Evolutionary conservation across 805 yeast genomes (phyloP).

Genomic region (Nakazawaea wyomingensis): DNA sequence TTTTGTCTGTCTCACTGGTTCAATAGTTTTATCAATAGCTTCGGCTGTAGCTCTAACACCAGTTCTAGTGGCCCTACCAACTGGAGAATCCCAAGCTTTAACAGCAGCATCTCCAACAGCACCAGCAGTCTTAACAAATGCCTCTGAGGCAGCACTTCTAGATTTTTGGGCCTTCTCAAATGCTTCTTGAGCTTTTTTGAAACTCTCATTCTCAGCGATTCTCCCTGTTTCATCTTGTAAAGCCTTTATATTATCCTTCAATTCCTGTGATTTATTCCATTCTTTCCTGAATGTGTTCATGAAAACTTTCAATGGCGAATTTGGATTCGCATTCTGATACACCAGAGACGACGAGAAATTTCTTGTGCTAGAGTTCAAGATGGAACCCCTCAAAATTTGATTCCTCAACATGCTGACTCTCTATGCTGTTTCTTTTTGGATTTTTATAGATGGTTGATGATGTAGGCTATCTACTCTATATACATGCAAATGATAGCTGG

Average conservation of each 20-base stretch:
- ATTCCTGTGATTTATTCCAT: slow-evolving; percentile 84
- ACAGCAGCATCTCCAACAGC: slow-evolving; percentile 85
- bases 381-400: slow-evolving; percentile 3
- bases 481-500: slow-evolving; percentile 4
- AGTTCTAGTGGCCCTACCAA: slow-evolving; percentile 82
- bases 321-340: slow-evolving; percentile 25
- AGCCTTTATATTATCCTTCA: slow-evolving; percentile 90
- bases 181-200: slow-evolving; percentile 89
- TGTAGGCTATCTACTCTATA: neutral
- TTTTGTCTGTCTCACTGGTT: slow-evolving; percentile 89
- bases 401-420: slow-evolving; percentile 7
- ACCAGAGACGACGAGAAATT: neutral
- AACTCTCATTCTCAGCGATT: slow-evolving; percentile 90
- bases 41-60: slow-evolving; percentile 82
- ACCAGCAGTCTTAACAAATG: slow-evolving; percentile 85
- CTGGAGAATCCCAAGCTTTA: slow-evolving; percentile 94
- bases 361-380: neutral
- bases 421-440: neutral
- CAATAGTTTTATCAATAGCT: slow-evolving; percentile 78
- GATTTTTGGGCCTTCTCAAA: slow-evolving; percentile 77
- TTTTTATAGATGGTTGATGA: too few relatives aligned
- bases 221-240: slow-evolving; percentile 94
- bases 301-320: slow-evolving; percentile 87
- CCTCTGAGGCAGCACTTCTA: slow-evolving; percentile 55
- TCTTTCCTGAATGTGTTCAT: slow-evolving; percentile 87